These are phyloP conservation scores for Colletotrichum echinochloae DNA, from an alignment of 2,329 filamentous ascomycete species.

Conservation along the genomic window DNA sequence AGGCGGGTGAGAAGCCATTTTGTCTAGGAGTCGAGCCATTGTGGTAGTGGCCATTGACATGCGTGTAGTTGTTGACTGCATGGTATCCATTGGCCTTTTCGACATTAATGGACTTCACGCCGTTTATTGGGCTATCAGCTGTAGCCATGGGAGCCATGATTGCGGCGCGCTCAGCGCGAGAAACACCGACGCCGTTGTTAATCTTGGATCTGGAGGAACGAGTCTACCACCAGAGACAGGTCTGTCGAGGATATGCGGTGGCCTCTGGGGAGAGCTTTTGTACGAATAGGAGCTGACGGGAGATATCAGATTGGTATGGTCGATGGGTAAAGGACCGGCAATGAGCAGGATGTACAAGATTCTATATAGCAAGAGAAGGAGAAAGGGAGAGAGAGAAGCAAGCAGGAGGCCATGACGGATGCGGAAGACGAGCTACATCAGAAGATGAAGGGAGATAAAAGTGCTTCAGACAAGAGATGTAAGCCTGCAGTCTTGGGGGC, in stretches of 20 bases:
- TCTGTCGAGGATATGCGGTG: not conserved
- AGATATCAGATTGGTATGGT: not conserved
- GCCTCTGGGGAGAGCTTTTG: not conserved
- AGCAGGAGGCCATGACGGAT: constrained; percentile 5
- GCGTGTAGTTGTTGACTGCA: constrained; percentile 14
- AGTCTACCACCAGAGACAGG: not conserved
- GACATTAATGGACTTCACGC: constrained; percentile 28
- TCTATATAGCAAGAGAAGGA: constrained; percentile 26
- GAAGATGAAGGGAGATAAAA: constrained; percentile 10
- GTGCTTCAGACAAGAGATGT: constrained; percentile 2
- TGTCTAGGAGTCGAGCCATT: constrained; percentile 29
- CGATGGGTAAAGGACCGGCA: not conserved
- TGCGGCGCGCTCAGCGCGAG: constrained; percentile 4
- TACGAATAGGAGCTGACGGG: not conserved
- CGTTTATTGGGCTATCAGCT: constrained; percentile 10
- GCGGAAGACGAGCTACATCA: constrained; percentile 16
- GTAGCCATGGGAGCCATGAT: constrained; percentile 37
- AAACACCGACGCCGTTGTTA: not conserved
- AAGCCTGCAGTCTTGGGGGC: constrained; percentile 21
- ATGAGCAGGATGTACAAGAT: constrained; percentile 6
- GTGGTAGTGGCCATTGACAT: constrained; percentile 28
- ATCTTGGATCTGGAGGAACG: not conserved
- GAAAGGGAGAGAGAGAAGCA: not conserved
- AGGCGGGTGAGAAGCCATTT: constrained; percentile 31
- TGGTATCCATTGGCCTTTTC: constrained; percentile 29